phyloP scores from a whole-genome alignment of 306 rosid species.

The Benincasa hispida region DNA sequence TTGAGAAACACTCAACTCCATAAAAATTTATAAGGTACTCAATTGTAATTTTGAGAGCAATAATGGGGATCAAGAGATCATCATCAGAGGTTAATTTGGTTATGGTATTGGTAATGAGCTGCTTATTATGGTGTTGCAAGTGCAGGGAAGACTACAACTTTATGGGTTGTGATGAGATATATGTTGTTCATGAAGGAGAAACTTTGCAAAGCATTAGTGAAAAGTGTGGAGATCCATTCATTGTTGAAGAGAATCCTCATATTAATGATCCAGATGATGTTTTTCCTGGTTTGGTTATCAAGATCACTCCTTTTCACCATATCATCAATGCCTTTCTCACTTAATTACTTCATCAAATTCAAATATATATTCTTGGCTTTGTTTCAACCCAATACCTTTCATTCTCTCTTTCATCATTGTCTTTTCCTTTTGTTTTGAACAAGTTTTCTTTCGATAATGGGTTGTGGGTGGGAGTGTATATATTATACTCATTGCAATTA shows the following conservation, averaged over 20 bases:
- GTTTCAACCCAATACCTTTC: not conserved
- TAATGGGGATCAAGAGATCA: not conserved
- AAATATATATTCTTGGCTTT: not conserved
- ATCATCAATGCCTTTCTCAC: not conserved
- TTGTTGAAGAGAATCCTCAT: slow-evolving; percentile 75
- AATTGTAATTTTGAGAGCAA: too few relatives aligned
- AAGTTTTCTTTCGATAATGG: too few relatives aligned
- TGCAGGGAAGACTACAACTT: slow-evolving; percentile 12
- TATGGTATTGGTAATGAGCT: slow-evolving; percentile 3
- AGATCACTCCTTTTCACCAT: slow-evolving; percentile 42
- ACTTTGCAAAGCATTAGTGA: slow-evolving; percentile 69
- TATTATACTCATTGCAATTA: too few relatives aligned
- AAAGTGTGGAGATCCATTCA: slow-evolving; percentile 65
- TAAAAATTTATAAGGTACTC: too few relatives aligned
- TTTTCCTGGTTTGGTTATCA: slow-evolving; percentile 72
- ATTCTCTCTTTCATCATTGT: not conserved
- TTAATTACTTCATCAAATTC: not conserved
- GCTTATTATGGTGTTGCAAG: slow-evolving; percentile 21
- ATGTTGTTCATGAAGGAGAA: slow-evolving; percentile 72
- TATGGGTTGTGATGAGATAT: slow-evolving; percentile 54
- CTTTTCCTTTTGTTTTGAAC: not conserved
- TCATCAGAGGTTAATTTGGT: too few relatives aligned
- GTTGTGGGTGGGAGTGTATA: too few relatives aligned
- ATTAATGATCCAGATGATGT: slow-evolving; percentile 74
- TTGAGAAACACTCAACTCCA: too few relatives aligned